Evolutionary conservation across 2,329 filamentous ascomycete genomes (phyloP), one percentile per base, ranked within the genome.

Genomic region (Xylariaceae sp.): DNA sequence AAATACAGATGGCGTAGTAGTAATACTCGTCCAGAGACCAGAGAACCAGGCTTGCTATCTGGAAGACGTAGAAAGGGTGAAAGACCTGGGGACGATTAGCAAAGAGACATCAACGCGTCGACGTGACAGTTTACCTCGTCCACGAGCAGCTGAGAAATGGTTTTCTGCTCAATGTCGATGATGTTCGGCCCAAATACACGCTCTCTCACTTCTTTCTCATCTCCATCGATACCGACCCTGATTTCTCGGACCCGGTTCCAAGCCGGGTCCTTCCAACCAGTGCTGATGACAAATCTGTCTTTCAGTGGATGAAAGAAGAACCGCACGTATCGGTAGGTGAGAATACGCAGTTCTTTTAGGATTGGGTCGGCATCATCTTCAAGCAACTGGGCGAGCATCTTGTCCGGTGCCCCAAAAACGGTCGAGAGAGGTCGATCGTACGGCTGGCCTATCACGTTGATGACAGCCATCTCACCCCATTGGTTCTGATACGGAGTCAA

Each of bases 21-120:
- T 95, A 98, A 58, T 98, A 98, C 50, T 93, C 73, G 53, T 98
- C 92, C 46, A 95, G 56, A 8, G 90, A 95, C 92, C 92, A 98
- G 3, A 98, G 75, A 25, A 94, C 61, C 45, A 98, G 67, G 65
- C 92, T 96, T 30, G 89, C 90, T 50, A 96, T 81, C 60, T 98
- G 92, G 55, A 98, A 98, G 36, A 98, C 83, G 57, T 98, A 98
- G 57, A 98, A 98, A 0, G 92, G 93, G 55, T 98, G 92, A 51
- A 98, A 88, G 14, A 86, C 88, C 75, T 86, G 42, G 14, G 31
- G 32, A 53, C 36, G 54, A 51, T 36, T 33, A 41, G 36, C 25
- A 35, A 31, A n/a, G n/a, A n/a, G n/a, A n/a, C n/a, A n/a, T n/a
- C n/a, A n/a, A 4, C 16, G 21, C 8, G 21, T 23, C 13, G 17